Conservation (phyloP, 2,329 filamentous ascomycete species). For the Kalmusia sp. region DNA sequence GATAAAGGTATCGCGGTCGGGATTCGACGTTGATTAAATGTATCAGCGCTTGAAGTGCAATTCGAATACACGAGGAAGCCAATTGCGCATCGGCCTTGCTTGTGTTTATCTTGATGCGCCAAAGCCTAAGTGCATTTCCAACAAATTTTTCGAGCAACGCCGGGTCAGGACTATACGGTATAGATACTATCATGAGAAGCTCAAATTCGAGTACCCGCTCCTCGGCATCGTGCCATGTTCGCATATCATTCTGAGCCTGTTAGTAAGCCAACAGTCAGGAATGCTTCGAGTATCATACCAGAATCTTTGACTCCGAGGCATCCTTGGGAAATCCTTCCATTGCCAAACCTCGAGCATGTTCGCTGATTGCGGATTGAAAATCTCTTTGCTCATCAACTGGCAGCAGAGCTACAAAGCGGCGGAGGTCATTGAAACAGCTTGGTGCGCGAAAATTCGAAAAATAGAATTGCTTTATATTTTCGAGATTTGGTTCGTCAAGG, state of each 20-base stretch:
- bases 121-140: slow-evolving; percentile 24
- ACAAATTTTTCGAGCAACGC: slow-evolving; percentile 24
- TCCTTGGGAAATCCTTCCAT: slow-evolving; percentile 3
- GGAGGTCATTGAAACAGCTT: slow-evolving; percentile 39
- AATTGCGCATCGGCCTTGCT: slow-evolving; percentile 10
- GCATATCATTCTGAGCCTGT: slow-evolving; percentile 4
- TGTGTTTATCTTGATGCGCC: slow-evolving; percentile 13
- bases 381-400: slow-evolving; percentile 14
- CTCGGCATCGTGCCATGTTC: slow-evolving; percentile 25
- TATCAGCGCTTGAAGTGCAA: slow-evolving; percentile 5
- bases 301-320: background rate
- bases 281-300: background rate
- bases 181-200: slow-evolving; percentile 33
- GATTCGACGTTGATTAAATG: slow-evolving; percentile 5
- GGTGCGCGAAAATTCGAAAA: slow-evolving; percentile 28
- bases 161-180: background rate
- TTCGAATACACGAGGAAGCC: background rate
- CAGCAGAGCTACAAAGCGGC: slow-evolving; percentile 27
- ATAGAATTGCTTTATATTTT: background rate
- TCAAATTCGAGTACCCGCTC: slow-evolving; percentile 33
- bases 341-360: slow-evolving; percentile 1
- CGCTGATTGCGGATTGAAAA: slow-evolving; percentile 25
- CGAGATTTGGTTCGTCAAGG: background rate
- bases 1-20: slow-evolving; percentile 27
- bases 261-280: slow-evolving; percentile 2